Evolutionary conservation across 805 yeast genomes (phyloP).

Genomic region (Hyphopichia homilentoma): DNA sequence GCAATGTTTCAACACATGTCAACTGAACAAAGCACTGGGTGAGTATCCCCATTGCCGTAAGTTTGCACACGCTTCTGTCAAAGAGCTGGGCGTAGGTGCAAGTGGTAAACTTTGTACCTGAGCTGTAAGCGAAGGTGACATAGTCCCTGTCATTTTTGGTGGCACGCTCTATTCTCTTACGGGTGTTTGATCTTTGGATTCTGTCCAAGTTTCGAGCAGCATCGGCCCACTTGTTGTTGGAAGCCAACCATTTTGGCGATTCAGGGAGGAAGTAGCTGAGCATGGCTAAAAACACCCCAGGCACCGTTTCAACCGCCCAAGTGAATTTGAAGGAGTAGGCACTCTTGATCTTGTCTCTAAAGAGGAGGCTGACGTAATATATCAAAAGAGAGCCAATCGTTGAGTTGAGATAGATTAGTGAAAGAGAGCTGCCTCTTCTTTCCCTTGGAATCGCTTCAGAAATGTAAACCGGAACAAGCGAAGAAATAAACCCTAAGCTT

Average conservation of each 20-base stretch:
- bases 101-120: constrained; percentile 12
- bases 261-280: constrained; percentile 23
- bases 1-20: constrained; percentile 41
- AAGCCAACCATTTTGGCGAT: constrained; percentile 28
- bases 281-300: constrained; percentile 15
- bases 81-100: constrained; percentile 31
- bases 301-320: constrained; percentile 19
- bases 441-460: constrained; percentile 23
- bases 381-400: constrained; percentile 15
- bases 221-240: constrained; percentile 29
- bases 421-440: constrained; percentile 18
- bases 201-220: constrained; percentile 21
- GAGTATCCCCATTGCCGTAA: constrained; percentile 32
- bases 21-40: constrained; percentile 43
- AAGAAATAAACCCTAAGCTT: constrained; percentile 27
- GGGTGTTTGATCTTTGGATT: constrained; percentile 6
- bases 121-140: constrained; percentile 20
- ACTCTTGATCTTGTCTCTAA: constrained; percentile 7
- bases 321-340: constrained; percentile 11
- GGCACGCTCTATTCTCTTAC: constrained; percentile 6
- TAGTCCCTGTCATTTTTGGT: constrained; percentile 13
- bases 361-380: constrained; percentile 12
- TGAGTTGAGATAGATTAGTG: constrained; percentile 19
- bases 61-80: constrained; percentile 25
- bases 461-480: constrained; percentile 28